Evolutionary conservation across 139 green algal genomes (phyloP).

Genomic region (Eudorina sp.): DNA sequence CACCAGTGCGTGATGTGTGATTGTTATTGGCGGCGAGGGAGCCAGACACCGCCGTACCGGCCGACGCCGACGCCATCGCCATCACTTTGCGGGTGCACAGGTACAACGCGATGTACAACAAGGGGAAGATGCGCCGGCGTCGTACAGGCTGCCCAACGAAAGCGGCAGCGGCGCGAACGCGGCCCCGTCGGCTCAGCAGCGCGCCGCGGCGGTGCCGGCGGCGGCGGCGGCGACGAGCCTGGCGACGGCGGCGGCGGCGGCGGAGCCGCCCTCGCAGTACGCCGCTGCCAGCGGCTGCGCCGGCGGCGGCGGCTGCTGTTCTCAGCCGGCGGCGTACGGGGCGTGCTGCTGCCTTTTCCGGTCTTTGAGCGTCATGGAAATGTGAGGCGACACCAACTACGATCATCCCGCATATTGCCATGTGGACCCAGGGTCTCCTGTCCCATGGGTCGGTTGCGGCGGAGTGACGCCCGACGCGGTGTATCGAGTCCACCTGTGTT

Average conservation of each 20-base stretch:
- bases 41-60: too few species aligned
- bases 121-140: slow-evolving; percentile 15
- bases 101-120: slow-evolving; percentile 51
- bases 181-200: too few species aligned
- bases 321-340: neutral
- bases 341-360: slow-evolving; percentile 56
- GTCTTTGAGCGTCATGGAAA: slow-evolving; percentile 49
- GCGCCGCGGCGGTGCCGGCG: too few species aligned
- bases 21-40: too few species aligned
- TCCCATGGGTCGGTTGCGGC: too few species aligned
- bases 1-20: too few species aligned
- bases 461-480: too few species aligned
- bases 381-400: slow-evolving; percentile 46
- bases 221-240: neutral
- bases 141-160: neutral
- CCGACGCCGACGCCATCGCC: too few species aligned
- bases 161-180: neutral
- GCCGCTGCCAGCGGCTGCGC: neutral
- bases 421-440: too few species aligned
- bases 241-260: neutral
- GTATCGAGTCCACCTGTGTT: too few species aligned
- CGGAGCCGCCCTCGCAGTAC: neutral
- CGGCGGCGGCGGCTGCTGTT: neutral
- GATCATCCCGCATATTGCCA: too few species aligned
- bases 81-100: too few species aligned